A percentile compares a stretch with the other conserved stretches of the same genome.
phyloP scores from a whole-genome alignment of 148 eudicot genomes.

The Camellia japonica region DNA sequence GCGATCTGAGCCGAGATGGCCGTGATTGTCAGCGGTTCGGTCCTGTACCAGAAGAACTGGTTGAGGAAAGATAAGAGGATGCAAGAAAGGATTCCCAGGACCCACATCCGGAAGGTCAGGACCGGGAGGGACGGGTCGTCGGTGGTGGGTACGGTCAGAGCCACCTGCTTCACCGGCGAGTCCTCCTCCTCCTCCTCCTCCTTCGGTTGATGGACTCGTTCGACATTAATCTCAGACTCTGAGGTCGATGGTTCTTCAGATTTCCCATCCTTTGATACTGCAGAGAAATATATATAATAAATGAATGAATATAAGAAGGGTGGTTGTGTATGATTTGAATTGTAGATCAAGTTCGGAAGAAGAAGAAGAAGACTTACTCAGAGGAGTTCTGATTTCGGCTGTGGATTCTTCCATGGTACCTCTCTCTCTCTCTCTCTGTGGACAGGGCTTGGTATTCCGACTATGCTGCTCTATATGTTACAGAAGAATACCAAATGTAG shows the following conservation, averaged over 20 bases:
- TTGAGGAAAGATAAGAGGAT: slow-evolving; percentile 72
- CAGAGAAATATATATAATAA: background rate
- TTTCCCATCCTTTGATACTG: slow-evolving; percentile 23
- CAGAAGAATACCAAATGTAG: too few relatives aligned
- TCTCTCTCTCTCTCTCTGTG: too few relatives aligned
- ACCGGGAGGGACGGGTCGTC: slow-evolving; percentile 82
- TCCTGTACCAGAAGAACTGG: slow-evolving; percentile 97
- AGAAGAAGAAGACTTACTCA: slow-evolving; percentile 24
- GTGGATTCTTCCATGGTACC: slow-evolving; percentile 33
- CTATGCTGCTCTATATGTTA: too few relatives aligned
- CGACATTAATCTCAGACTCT: background rate
- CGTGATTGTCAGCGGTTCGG: slow-evolving; percentile 76
- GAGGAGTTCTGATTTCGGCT: slow-evolving; percentile 29
- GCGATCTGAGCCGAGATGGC: slow-evolving; percentile 96
- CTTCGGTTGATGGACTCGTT: background rate
- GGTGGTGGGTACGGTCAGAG: slow-evolving; percentile 70
- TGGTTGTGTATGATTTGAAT: background rate
- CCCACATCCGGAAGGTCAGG: slow-evolving; percentile 92
- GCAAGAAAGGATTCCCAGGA: slow-evolving; percentile 70
- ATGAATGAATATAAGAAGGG: background rate
- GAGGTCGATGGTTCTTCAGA: slow-evolving; percentile 19
- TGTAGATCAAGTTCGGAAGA: too few relatives aligned
- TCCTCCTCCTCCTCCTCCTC: slow-evolving; percentile 62
- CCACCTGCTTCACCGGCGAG: slow-evolving; percentile 86
- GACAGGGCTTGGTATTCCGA: too few relatives aligned